Evolutionary conservation across 2,329 filamentous ascomycete species (phyloP).

Genomic region (Pestalotiopsis sp.): DNA sequence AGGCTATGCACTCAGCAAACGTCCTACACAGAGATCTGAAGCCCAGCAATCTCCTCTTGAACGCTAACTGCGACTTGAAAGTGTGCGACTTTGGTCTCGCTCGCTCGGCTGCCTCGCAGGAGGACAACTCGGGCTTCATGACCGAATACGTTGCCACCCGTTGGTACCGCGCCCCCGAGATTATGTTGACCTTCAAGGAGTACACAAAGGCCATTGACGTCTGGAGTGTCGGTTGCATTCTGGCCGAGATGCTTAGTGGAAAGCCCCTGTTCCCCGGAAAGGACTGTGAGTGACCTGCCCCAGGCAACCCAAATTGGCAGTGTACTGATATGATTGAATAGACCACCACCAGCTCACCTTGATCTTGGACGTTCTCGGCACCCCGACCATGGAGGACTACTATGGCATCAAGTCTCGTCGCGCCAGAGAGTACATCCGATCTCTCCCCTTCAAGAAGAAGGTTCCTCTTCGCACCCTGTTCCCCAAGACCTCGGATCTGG

Average conservation of each 20-base stretch:
- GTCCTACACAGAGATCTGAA: constrained; percentile 97
- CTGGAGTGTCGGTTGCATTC: constrained; percentile 97
- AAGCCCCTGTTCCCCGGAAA: constrained; percentile 98
- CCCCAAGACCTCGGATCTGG: constrained; percentile 98
- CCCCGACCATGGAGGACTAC: constrained; percentile 99
- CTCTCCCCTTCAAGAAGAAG: constrained; percentile 99
- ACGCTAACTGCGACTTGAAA: constrained; percentile 98
- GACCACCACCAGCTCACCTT: constrained; percentile 98
- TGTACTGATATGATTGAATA: constrained; percentile 36
- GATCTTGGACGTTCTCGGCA: constrained; percentile 95
- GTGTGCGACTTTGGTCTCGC: constrained; percentile 98
- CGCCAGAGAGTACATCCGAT: constrained; percentile 96
- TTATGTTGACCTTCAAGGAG: constrained; percentile 99
- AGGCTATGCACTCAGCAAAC: constrained; percentile 99
- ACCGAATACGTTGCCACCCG: constrained; percentile 99
- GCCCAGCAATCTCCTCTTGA: constrained; percentile 93
- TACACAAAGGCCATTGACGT: constrained; percentile 99
- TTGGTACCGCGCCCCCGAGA: constrained; percentile 98
- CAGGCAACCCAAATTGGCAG: neutral
- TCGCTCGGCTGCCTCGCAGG: constrained; percentile 91
- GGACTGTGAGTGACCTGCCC: constrained; percentile 71
- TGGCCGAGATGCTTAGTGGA: constrained; percentile 98
- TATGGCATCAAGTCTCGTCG: constrained; percentile 99
- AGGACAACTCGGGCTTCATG: constrained; percentile 99
- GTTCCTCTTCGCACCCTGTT: constrained; percentile 96